Evolutionary conservation across 2,329 filamentous ascomycete species (phyloP).

Genomic region (Boeremia exigua): DNA sequence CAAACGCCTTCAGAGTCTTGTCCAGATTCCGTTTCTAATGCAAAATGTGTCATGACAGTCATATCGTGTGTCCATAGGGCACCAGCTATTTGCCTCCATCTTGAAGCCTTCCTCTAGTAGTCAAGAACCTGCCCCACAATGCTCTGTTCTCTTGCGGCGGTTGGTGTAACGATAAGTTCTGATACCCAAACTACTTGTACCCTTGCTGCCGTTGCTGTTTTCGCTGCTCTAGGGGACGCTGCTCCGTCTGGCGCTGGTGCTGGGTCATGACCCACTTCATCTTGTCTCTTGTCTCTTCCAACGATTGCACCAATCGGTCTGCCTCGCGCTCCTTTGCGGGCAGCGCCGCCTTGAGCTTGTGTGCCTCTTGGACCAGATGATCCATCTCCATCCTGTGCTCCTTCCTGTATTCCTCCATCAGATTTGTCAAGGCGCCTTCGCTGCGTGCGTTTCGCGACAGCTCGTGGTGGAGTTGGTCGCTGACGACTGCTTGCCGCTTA

Average conservation of each 20-base stretch:
- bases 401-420: conserved; percentile 70
- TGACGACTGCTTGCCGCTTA: conserved; percentile 68
- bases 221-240: conserved; percentile 28
- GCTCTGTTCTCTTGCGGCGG: conserved; percentile 2
- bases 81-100: background rate
- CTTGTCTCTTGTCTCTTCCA: conserved; percentile 68
- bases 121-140: background rate
- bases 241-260: conserved; percentile 36
- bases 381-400: conserved; percentile 68
- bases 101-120: background rate
- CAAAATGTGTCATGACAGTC: conserved; percentile 18
- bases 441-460: conserved; percentile 65
- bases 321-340: conserved; percentile 66
- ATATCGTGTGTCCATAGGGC: background rate
- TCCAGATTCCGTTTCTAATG: conserved; percentile 12
- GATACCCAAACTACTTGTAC: conserved; percentile 9
- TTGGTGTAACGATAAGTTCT: background rate
- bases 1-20: conserved; percentile 7
- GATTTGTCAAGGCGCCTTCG: conserved; percentile 65
- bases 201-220: conserved; percentile 30
- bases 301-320: conserved; percentile 63
- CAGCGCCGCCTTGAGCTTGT: conserved; percentile 61
- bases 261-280: conserved; percentile 71
- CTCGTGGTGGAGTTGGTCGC: conserved; percentile 75
- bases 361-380: conserved; percentile 65